A percentile compares a stretch with the other conserved stretches of the same genome.
Conservation (phyloP, 179 eudicot genomes). For the Monotropa hypopitys region DNA sequence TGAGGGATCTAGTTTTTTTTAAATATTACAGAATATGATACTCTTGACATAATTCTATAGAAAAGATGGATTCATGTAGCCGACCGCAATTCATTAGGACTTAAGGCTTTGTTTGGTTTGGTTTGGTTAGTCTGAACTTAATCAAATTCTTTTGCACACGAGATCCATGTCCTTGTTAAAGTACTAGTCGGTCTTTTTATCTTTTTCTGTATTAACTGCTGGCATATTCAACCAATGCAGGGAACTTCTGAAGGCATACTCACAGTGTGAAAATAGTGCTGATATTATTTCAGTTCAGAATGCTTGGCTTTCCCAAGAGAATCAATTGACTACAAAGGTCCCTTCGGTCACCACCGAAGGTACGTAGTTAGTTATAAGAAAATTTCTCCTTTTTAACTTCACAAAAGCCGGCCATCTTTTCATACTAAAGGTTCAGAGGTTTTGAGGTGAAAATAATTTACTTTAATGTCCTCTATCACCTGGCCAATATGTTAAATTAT, state of each 20-base stretch:
- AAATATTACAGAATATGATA: too few species aligned
- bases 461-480: neutral
- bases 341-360: conserved; percentile 21
- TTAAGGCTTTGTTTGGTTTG: too few species aligned
- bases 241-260: conserved; percentile 70
- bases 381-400: neutral
- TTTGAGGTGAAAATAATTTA: conserved; percentile 1
- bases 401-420: neutral
- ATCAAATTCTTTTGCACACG: neutral
- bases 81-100: too few species aligned
- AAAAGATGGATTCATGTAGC: too few species aligned
- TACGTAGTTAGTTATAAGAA: conserved; percentile 5
- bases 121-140: too few species aligned
- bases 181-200: neutral
- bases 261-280: conserved; percentile 61
- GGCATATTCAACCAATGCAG: conserved; percentile 16
- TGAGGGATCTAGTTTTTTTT: too few species aligned
- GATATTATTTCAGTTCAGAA: conserved; percentile 75
- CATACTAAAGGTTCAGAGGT: neutral
- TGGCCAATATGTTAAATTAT: neutral
- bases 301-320: conserved; percentile 67
- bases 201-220: neutral
- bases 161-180: neutral
- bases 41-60: too few species aligned
- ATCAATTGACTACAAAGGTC: conserved; percentile 17